Evolutionary conservation across 2,329 filamentous ascomycete species (phyloP), one percentile per base, ranked within the genome.

Genomic region (Myriosclerotinia scirpicola): DNA sequence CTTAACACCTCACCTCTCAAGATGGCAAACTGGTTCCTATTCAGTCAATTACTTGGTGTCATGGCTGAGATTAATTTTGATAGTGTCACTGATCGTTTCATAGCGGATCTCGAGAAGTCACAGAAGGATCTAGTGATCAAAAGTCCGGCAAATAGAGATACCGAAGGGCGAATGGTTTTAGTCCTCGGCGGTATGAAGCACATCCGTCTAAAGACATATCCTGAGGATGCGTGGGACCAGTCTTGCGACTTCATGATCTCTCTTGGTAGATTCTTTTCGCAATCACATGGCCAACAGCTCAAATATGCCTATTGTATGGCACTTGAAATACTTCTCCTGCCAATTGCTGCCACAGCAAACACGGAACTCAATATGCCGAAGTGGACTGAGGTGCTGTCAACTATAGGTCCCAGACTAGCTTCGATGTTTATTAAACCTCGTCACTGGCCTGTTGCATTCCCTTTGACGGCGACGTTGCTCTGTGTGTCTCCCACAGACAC

Each of bases 221-320:
- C 91, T 7, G 86, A 90, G 71, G 87, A 90, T 55, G 84, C 86
- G 1, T 97, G 94, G 91, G 87, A 91, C 64, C 89, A 89, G 70
- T 92, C 93, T 0, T 98, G 94, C 79, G 91, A 96, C 67, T 96
- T 97, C 72, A 87, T 99, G 80, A 86, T 90, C 60, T 86, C 88
- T 0, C 80, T 99, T 40, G 93, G 91, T 8, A 90, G 87, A 62
- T 84, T 97, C 22, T 98, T 97, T 77, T 85, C 88, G 65, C 89
- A 87, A 72, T 91, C 92, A 5, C 94, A 97, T 74, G 95, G 95
- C 0, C 91, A 92, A 71, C 88, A 88, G 68, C 88, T 98, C 74
- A 99, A 99, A 78, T 90, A 94, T 72, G 92, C 93, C 0, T 99
- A 97, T 75, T 98, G 95, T 76, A 91, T 96, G 74, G 88, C 97